A percentile compares a stretch with the other conserved stretches of the same genome.
phyloP scores from a whole-genome alignment of 2,329 filamentous ascomycete genomes.

The Colletotrichum noveboracense region DNA sequence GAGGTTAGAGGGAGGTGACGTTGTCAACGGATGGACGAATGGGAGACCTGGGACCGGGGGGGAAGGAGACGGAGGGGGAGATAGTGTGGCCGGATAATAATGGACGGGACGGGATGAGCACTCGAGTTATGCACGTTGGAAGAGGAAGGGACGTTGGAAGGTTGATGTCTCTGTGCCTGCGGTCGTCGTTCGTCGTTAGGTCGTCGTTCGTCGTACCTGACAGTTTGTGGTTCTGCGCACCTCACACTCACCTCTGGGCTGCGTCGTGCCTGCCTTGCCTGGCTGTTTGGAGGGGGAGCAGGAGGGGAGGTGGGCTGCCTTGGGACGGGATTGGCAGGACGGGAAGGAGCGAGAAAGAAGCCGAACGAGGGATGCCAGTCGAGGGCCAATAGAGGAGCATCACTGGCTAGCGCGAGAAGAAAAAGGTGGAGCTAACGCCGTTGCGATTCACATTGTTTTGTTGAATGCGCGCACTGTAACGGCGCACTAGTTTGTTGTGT shows the following conservation, averaged over 20 bases:
- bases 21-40: background rate
- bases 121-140: background rate
- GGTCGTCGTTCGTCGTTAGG: background rate
- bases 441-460: background rate
- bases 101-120: background rate
- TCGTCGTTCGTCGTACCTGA: background rate
- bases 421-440: background rate
- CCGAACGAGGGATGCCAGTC: background rate
- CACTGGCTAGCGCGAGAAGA: background rate
- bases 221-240: background rate
- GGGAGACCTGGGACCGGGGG: background rate
- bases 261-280: background rate
- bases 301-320: background rate
- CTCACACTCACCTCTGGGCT: background rate
- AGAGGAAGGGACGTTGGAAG: background rate
- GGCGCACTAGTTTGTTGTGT: background rate
- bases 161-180: background rate
- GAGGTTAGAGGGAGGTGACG: background rate
- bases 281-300: background rate
- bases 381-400: background rate
- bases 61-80: background rate
- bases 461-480: background rate
- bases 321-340: background rate
- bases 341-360: conserved; percentile 1
- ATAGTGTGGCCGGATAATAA: background rate